These are phyloP conservation scores for Myriosclerotinia curreyana DNA, from an alignment of 2,329 filamentous ascomycete genomes.

Conservation along the genomic window DNA sequence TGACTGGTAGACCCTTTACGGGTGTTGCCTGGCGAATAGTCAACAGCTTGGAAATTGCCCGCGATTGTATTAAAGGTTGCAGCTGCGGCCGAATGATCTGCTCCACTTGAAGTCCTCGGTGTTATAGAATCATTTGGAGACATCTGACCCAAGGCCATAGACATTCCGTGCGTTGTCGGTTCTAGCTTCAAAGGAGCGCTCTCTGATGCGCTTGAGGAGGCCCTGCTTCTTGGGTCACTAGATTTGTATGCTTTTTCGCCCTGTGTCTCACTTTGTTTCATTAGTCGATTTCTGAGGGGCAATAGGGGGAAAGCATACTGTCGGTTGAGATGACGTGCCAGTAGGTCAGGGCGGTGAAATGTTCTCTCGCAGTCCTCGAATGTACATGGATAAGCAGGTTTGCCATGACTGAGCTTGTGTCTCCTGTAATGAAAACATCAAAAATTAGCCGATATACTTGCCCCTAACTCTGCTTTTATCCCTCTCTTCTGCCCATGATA, in stretches of 20 bases:
- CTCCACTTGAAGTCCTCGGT: constrained; percentile 31
- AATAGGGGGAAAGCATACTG: constrained; percentile 44
- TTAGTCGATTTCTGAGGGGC: constrained; percentile 25
- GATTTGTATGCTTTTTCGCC: constrained; percentile 42
- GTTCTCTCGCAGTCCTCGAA: constrained; percentile 54
- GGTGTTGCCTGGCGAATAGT: constrained; percentile 27
- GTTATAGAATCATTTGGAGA: constrained; percentile 30
- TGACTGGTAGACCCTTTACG: constrained; percentile 30
- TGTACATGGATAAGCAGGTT: constrained; percentile 51
- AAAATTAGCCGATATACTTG: not conserved
- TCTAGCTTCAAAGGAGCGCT: constrained; percentile 23
- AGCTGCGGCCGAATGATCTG: constrained; percentile 30
- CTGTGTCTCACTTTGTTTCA: constrained; percentile 45
- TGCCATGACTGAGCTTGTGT: constrained; percentile 59
- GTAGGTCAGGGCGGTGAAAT: constrained; percentile 58
- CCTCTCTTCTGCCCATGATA: not conserved
- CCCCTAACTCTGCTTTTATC: not conserved
- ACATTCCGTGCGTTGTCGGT: constrained; percentile 3
- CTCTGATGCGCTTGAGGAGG: constrained; percentile 35
- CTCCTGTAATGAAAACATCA: constrained; percentile 43
- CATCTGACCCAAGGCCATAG: constrained; percentile 23
- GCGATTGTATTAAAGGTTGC: constrained; percentile 30
- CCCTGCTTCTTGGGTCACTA: constrained; percentile 33
- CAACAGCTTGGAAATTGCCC: constrained; percentile 30
- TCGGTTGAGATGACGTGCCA: constrained; percentile 54